phyloP scores from a whole-genome alignment of 2,329 filamentous ascomycete species.

The Chrysosphaeria jannelii region DNA sequence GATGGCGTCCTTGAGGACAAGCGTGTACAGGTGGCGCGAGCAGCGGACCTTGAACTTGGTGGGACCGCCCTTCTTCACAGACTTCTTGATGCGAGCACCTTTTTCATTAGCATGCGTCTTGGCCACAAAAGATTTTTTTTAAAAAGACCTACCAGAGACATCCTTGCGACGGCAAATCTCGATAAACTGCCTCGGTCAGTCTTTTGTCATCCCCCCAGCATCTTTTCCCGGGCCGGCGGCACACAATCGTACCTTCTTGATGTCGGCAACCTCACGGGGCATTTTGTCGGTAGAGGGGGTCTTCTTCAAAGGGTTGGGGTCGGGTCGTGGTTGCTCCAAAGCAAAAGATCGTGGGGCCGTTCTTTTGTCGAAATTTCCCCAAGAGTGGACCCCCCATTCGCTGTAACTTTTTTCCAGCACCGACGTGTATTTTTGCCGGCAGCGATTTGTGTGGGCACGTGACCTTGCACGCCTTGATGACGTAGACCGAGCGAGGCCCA shows the following conservation, averaged over 20 bases:
- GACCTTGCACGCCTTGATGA: too few relatives aligned
- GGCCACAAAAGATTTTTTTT: too few relatives aligned
- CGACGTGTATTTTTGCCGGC: too few relatives aligned
- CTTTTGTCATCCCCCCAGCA: neutral
- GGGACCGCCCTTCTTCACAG: constrained; percentile 57
- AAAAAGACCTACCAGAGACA: constrained; percentile 63
- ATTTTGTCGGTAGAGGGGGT: constrained; percentile 32
- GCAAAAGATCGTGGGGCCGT: too few relatives aligned
- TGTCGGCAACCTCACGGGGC: constrained; percentile 94
- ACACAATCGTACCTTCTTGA: constrained; percentile 60
- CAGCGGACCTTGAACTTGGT: constrained; percentile 99
- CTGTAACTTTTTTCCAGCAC: too few relatives aligned
- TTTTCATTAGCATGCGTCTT: too few relatives aligned
- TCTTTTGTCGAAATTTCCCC: too few relatives aligned
- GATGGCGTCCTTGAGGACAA: constrained; percentile 92
- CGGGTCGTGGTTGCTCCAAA: too few relatives aligned
- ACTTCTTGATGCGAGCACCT: constrained; percentile 93
- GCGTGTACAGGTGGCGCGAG: constrained; percentile 85
- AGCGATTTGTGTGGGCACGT: too few relatives aligned
- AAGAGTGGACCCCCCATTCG: too few relatives aligned
- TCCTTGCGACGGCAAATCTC: constrained; percentile 99
- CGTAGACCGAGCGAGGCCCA: too few relatives aligned
- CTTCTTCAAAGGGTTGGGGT: too few relatives aligned
- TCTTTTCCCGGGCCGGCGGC: neutral
- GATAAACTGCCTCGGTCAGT: constrained; percentile 45